phyloP scores from a whole-genome alignment of 805 yeast genomes.

The Cyberlindnera mississippiensis region DNA sequence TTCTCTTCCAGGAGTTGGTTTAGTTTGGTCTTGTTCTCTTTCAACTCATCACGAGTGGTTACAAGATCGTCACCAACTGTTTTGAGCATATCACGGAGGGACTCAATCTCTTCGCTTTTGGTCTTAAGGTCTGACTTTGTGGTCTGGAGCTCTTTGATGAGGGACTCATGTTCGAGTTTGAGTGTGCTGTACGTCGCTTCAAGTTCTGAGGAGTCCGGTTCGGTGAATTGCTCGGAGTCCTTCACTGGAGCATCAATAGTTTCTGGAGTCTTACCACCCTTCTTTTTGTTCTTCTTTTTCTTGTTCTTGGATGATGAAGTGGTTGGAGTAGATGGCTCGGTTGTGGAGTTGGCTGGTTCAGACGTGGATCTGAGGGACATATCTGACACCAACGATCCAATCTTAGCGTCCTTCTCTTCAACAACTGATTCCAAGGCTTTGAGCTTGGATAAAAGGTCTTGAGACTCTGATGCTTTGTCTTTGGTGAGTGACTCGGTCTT shows the following conservation, averaged over 20 bases:
- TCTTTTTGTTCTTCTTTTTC: conserved; percentile 22
- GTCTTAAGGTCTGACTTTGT: conserved; percentile 30
- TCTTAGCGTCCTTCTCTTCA: not conserved
- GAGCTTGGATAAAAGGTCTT: no score
- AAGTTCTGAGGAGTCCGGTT: not conserved
- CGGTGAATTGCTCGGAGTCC: conserved; percentile 22
- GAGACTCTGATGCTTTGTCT: not conserved
- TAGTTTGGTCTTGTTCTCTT: conserved; percentile 28
- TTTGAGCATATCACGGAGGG: conserved; percentile 68
- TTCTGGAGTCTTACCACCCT: conserved; percentile 2
- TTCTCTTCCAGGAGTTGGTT: not conserved
- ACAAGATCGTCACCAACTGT: conserved; percentile 80
- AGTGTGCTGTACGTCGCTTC: not conserved
- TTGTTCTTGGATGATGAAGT: conserved; percentile 11
- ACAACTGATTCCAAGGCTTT: not conserved
- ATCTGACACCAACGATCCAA: not conserved
- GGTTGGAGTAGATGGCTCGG: not conserved
- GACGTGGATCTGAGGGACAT: not conserved
- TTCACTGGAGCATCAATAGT: conserved; percentile 17
- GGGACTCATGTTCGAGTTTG: conserved; percentile 1
- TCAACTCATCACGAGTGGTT: conserved; percentile 56
- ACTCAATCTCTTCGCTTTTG: conserved; percentile 62
- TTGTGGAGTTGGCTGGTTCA: not conserved
- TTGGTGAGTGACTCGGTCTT: not conserved
- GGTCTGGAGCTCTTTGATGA: conserved; percentile 16